These are phyloP conservation scores for Elongisporangium anandrum DNA, from an alignment of 352 stramenopile species.

Conservation along the genomic window DNA sequence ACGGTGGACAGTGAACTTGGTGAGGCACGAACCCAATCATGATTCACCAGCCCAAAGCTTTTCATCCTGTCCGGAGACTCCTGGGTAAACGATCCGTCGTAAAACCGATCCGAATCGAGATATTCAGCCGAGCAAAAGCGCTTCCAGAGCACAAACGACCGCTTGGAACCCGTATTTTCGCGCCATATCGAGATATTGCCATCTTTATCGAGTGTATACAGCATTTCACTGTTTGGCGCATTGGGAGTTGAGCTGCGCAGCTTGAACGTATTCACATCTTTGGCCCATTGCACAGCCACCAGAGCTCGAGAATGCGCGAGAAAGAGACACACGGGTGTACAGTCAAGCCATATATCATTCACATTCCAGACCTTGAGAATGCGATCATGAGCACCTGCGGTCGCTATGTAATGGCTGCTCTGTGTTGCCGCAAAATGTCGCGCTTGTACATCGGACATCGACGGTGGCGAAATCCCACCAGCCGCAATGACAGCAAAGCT, in stretches of 20 bases:
- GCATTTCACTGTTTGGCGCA: conserved; percentile 40
- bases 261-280: conserved; percentile 50
- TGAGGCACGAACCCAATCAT: conserved; percentile 18
- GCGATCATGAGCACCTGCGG: conserved; percentile 47
- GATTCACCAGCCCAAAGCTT: conserved; percentile 26
- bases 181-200: conserved; percentile 76
- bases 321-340: conserved; percentile 49
- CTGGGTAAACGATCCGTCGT: not conserved
- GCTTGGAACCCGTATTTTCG: conserved; percentile 40
- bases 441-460: not conserved
- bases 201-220: conserved; percentile 65
- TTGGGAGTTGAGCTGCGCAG: conserved; percentile 14
- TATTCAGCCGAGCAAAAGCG: conserved; percentile 14
- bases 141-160: conserved; percentile 74
- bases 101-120: conserved; percentile 13
- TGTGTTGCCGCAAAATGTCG: conserved; percentile 62
- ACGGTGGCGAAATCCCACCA: not conserved
- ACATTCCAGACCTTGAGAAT: conserved; percentile 74
- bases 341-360: conserved; percentile 43
- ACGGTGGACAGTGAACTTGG: conserved; percentile 16
- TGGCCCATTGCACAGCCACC: conserved; percentile 46
- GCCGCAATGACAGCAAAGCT: conserved; percentile 32
- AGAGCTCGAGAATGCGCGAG: conserved; percentile 60
- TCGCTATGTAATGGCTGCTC: conserved; percentile 58
- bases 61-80: conserved; percentile 5